Percentiles rank a stretch among this genome's conserved stretches.
Conservation (phyloP, 306 rosid species). For the Lablab purpureus region DNA sequence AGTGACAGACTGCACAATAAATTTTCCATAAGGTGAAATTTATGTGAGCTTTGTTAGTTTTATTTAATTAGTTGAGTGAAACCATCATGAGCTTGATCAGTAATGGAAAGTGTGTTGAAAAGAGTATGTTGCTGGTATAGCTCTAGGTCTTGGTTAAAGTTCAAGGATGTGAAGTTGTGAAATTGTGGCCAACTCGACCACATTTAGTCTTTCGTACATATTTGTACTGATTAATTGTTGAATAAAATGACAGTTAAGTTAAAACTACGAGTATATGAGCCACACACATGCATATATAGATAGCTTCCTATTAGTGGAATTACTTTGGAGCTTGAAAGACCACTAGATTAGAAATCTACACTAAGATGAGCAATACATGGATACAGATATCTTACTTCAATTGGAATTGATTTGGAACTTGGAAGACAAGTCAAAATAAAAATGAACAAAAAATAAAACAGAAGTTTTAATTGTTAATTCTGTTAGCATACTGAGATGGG, state of each 20-base stretch:
- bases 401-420: conserved; percentile 1
- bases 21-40: not conserved
- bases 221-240: not conserved
- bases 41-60: not conserved
- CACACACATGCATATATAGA: not conserved
- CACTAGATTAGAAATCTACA: not conserved
- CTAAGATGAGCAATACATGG: not conserved
- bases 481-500: not conserved
- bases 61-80: not conserved
- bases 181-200: conserved; percentile 10
- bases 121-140: not conserved
- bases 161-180: conserved; percentile 7
- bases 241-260: not conserved
- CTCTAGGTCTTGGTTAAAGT: not conserved
- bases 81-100: not conserved
- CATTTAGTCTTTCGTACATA: not conserved
- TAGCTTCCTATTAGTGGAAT: conserved; percentile 15
- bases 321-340: not conserved
- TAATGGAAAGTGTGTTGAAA: not conserved
- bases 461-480: not conserved
- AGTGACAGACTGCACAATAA: not conserved
- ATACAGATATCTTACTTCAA: not conserved
- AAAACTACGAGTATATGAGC: not conserved
- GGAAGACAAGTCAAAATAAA: not conserved
- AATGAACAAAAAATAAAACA: not conserved